phyloP scores from a whole-genome alignment of 2,329 filamentous ascomycete genomes.

The Fusarium acutatum region DNA sequence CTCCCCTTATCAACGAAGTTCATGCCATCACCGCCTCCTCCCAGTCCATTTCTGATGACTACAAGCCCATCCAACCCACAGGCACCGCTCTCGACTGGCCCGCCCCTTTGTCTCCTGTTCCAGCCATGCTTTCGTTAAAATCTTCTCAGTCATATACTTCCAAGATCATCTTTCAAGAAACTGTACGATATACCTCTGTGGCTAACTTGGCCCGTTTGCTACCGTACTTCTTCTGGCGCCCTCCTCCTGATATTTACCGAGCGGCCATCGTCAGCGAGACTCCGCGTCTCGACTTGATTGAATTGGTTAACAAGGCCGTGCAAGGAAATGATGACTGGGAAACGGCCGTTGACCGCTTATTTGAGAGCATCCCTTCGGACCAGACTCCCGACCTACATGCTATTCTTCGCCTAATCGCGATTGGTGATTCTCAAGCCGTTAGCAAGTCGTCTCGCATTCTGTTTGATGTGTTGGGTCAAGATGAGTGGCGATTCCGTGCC shows the following conservation, averaged over 20 bases:
- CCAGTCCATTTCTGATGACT: neutral
- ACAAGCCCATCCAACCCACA: slow-evolving; percentile 25
- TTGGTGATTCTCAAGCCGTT: slow-evolving; percentile 43
- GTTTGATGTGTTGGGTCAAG: slow-evolving; percentile 47
- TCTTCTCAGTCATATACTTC: slow-evolving; percentile 33
- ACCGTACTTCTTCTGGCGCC: slow-evolving; percentile 52
- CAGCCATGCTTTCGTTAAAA: slow-evolving; percentile 32
- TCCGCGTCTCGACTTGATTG: slow-evolving; percentile 17
- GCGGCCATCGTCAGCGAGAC: slow-evolving; percentile 33
- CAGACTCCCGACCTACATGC: slow-evolving; percentile 40
- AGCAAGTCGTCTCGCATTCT: slow-evolving; percentile 44
- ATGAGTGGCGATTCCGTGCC: slow-evolving; percentile 47
- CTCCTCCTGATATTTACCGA: slow-evolving; percentile 44
- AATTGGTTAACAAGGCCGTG: slow-evolving; percentile 40
- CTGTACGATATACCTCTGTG: slow-evolving; percentile 33
- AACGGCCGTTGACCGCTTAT: slow-evolving; percentile 22
- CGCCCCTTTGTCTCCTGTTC: slow-evolving; percentile 38
- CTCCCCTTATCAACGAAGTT: slow-evolving; percentile 41
- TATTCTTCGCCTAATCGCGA: slow-evolving; percentile 44
- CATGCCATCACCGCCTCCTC: slow-evolving; percentile 34
- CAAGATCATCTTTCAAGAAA: slow-evolving; percentile 29
- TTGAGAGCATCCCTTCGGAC: slow-evolving; percentile 18
- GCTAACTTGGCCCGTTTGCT: slow-evolving; percentile 43
- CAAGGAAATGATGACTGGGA: slow-evolving; percentile 19
- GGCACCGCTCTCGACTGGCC: slow-evolving; percentile 39